Evolutionary conservation across 2,329 filamentous ascomycete species (phyloP), one percentile per base, ranked within the genome.

Genomic region (Emergomyces africanus): DNA sequence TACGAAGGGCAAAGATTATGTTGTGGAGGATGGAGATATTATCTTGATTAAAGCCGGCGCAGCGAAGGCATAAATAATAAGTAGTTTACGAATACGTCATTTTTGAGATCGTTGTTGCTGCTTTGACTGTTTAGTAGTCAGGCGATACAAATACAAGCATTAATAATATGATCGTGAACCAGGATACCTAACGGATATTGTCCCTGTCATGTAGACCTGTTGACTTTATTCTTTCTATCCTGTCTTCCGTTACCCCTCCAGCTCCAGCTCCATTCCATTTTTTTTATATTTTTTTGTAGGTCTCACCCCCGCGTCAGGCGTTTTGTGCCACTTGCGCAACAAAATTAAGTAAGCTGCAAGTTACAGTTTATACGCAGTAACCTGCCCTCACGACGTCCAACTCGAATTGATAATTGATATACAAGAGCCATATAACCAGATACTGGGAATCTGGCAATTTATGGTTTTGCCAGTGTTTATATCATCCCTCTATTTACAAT

Each of bases 1-100:
- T 86, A 97, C 92, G 61, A 99, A 99, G 82, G 94, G 94, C 71
- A 97, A 97, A 80, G 92, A 97, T 57, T 97, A 99, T 73, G 83
- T 76, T 55, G 74, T 78, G 35, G 72, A 77, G 67, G 78, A 79
- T 64, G 77, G 77, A 55, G 77, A 86, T 70, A 83, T 86, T 66
- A 72, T 96, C 66, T 83, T 96, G 68, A 90, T 96, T 81, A 96
- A 96, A 82, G 74, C 73, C 66, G 76, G 75, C 70, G 78, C 75
- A 67, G 75, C 78, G 59, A 79, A 77, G 70, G 67, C 66, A 63
- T 78, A 73, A 18, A 25, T 9, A 33, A n/a, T n/a, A n/a, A n/a
- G n/a, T n/a, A n/a, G n/a, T n/a, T 49, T 20, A 41, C 18, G 3
- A 53, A 30, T 15, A 3, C n/a, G 35, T 15, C n/a, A 51, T 35